A percentile compares a stretch with the other conserved stretches of the same genome.
Conservation (phyloP, 352 stramenopile genomes). For the Phytophthora hybrid region DNA sequence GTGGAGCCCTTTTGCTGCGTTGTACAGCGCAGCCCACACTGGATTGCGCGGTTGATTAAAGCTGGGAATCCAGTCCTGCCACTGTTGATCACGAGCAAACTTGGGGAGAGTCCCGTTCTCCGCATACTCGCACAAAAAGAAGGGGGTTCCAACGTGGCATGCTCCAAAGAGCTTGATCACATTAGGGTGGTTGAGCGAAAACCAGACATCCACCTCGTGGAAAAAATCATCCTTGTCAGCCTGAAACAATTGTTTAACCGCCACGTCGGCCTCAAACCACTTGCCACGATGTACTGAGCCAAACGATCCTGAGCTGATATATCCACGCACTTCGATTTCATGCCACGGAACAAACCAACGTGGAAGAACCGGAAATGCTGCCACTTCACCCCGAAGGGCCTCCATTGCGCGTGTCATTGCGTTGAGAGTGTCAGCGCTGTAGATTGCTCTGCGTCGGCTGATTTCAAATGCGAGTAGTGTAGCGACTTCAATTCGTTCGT, state of each 20-base stretch:
- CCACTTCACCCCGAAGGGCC: neutral
- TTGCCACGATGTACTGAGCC: neutral
- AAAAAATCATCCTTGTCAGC: neutral
- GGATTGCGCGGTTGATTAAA: neutral
- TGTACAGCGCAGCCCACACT: slow-evolving; percentile 2
- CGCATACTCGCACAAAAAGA: slow-evolving; percentile 1
- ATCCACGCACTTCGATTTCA: neutral
- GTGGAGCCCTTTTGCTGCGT: neutral
- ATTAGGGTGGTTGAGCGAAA: slow-evolving; percentile 1
- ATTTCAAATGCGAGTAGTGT: neutral
- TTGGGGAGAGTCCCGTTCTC: neutral
- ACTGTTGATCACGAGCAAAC: neutral
- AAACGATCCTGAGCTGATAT: neutral
- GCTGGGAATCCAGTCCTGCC: neutral
- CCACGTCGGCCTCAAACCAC: neutral
- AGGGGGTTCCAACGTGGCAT: neutral
- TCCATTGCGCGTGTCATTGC: neutral
- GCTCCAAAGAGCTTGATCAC: slow-evolving; percentile 1
- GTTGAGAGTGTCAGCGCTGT: neutral
- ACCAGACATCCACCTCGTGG: neutral
- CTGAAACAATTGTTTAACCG: slow-evolving; percentile 1
- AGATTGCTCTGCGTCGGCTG: neutral
- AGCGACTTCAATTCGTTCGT: neutral
- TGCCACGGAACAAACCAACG: slow-evolving; percentile 1
- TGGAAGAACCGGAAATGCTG: neutral